Base-by-base conservation (phyloP, 2,329 filamentous ascomycete species). In the Apiospora aurea region DNA sequence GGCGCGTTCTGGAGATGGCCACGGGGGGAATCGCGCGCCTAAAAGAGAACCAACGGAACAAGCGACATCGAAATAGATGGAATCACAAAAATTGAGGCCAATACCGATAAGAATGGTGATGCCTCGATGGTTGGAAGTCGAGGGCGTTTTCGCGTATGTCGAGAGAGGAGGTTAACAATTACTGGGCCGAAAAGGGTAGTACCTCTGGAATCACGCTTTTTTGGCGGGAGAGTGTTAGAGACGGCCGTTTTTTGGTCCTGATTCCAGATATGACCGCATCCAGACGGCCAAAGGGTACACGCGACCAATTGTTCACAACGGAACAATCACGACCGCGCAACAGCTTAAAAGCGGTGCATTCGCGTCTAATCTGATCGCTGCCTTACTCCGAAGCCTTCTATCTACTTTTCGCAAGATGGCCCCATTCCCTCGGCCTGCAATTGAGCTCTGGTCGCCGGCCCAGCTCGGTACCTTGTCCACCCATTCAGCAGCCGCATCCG, bases 31-130 rank as follows among this genome's bases (percentile, higher is more conserved):
- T 81, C 79, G 78, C 74, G 78, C 78, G 77, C 80, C 85, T 85
- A 89, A 81, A 85, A 83, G 83, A 81, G 82, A 83, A 89, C 85
- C 76, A 81, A 80, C 76, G 77, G 78, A 86, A 85, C 83, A 83
- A 83, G 83, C 81, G 83, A 79, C 85, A 86, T 89, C 82, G 80
- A 83, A 77, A 81, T 81, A 86, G 88, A 89, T 89, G 87, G 81
- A 24, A 69, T 74, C 18, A 78, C 74, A 69, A 64, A 77, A 64
- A 86, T 85, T 85, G 75, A 81, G 78, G 75, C 73, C 75, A 79
- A 84, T 84, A 51, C 38, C 46, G 68, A 69, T 69, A 81, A 81
- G 74, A 77, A 80, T 84, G 85, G 81, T 78, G 81, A 78, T 81
- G 83, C 78, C 80, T 83, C 82, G 88, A 90, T 90, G 87, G 82